Conservation (phyloP, 2,329 filamentous ascomycete genomes). For the Pseudogymnoascus sp. region DNA sequence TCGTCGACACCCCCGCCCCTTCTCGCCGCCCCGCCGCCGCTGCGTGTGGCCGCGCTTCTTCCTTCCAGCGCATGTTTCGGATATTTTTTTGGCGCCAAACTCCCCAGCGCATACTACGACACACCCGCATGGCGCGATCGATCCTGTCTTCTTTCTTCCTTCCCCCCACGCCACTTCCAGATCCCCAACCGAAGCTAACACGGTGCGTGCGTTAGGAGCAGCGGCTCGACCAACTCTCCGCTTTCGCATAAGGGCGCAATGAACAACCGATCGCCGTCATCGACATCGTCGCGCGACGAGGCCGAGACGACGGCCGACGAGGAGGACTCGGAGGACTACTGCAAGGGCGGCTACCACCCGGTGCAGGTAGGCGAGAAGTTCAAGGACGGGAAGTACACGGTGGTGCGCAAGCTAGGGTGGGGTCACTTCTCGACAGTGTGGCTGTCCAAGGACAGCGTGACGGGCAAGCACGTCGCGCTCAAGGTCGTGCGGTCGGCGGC, state of each 20-base stretch:
- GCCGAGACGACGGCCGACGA: constrained; percentile 93
- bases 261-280: constrained; percentile 44
- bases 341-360: constrained; percentile 96
- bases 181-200: constrained; percentile 22
- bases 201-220: constrained; percentile 27
- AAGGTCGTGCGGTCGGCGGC: constrained; percentile 97
- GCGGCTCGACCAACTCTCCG: constrained; percentile 21
- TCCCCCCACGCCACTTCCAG: constrained; percentile 4
- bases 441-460: constrained; percentile 73
- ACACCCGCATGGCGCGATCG: neutral
- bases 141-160: constrained; percentile 2
- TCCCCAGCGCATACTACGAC: constrained; percentile 26
- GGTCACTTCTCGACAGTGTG: constrained; percentile 98
- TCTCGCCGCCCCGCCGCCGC: constrained; percentile 9
- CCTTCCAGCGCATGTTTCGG: constrained; percentile 10
- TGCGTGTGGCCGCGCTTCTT: neutral
- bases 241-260: constrained; percentile 18
- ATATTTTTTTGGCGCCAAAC: constrained; percentile 23
- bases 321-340: constrained; percentile 98
- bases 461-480: constrained; percentile 87
- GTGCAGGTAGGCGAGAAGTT: constrained; percentile 92
- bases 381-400: constrained; percentile 94
- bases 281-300: constrained; percentile 72
- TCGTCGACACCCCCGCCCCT: constrained; percentile 8
- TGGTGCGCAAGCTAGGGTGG: constrained; percentile 95